A percentile compares a stretch with the other conserved stretches of the same genome.
phyloP scores from a whole-genome alignment of 768 basidiomycete species.

The Russula compacta region DNA sequence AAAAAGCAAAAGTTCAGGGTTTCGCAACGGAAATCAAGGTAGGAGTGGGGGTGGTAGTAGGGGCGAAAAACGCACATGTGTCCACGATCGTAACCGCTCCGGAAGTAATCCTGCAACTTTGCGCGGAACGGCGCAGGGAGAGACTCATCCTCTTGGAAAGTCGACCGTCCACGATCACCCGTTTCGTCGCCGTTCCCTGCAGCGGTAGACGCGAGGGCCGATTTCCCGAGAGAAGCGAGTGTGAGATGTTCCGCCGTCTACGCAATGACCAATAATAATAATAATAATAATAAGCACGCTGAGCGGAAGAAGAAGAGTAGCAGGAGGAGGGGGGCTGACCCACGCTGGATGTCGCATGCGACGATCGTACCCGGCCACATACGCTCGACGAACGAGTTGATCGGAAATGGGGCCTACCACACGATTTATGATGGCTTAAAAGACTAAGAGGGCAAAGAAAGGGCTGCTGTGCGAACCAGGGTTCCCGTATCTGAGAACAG shows the following conservation, averaged over 20 bases:
- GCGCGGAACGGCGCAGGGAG: constrained; percentile 75
- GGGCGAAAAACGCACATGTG: constrained; percentile 64
- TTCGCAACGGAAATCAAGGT: background rate
- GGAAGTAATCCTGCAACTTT: constrained; percentile 80
- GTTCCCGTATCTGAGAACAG: constrained; percentile 68
- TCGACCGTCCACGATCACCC: constrained; percentile 67
- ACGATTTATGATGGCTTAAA: background rate
- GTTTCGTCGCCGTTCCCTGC: constrained; percentile 29
- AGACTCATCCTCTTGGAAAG: constrained; percentile 75
- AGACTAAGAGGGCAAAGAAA: background rate
- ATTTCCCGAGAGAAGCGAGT: constrained; percentile 56
- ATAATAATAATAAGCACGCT: background rate
- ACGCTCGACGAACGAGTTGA: constrained; percentile 68
- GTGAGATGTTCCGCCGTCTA: constrained; percentile 97
- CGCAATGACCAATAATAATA: background rate
- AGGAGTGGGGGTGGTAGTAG: background rate
- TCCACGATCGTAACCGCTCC: constrained; percentile 90
- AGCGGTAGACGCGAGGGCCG: constrained; percentile 26
- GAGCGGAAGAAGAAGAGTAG: background rate
- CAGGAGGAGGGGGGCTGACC: constrained; percentile 39
- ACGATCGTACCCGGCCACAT: constrained; percentile 86
- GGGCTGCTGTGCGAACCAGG: constrained; percentile 45
- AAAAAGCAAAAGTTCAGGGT: background rate
- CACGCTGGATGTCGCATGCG: constrained; percentile 86
- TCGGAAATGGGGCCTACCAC: constrained; percentile 76